Base-by-base conservation (phyloP, 2,329 filamentous ascomycete species). In the Cladosporium colombiae region DNA sequence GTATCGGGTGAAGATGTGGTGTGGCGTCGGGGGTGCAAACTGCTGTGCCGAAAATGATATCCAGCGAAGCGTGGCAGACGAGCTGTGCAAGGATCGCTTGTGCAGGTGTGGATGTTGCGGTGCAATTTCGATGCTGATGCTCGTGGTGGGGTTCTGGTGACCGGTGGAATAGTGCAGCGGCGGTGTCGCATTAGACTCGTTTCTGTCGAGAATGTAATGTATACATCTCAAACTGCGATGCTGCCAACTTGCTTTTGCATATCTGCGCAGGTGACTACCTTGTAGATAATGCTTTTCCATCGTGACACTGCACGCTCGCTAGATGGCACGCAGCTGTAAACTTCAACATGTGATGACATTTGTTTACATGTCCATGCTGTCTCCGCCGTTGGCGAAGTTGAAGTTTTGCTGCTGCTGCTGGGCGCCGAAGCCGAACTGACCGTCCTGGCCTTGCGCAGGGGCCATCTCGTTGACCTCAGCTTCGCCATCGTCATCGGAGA, bases 401-500 rank as follows among this genome's bases (percentile, higher is more conserved):
- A 98, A 99, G 77, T 91, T 91, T 72, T 91, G 89, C 74, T 90
- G 87, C 76, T 91, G 89, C 74, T 88, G 84, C 79, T 84, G 74
- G 79, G 89, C 83, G 75, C 91, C 89, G 80, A 98, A 91, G 74
- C 93, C 87, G 79, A 94, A 95, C 65, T 88, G 88, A 66, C 89
- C 89, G 74, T 89, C 87, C 76, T 92, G 90, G 70, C 85, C 87
- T 72, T 88, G 85, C 74, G 88, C 85, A 68, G 91, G 87, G 68
- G 86, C 90, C 79, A 92, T 86, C 74, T 96, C 92, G 68, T 93
- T 91, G 72, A 93, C 93, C 74, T 93, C 93, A 56, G 81, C 87
- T 69, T 86, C 86, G 77, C 96, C 95, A 65, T 98, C 95, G 72
- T 99, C 95, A 75, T 99, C 95, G 0, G 93, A 97, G 84, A 99